Percentiles rank a stretch among this genome's conserved stretches.
Evolutionary conservation across 176 grass and related monocot genomes (phyloP).

Genomic region (Bothriochloa decipiens): DNA sequence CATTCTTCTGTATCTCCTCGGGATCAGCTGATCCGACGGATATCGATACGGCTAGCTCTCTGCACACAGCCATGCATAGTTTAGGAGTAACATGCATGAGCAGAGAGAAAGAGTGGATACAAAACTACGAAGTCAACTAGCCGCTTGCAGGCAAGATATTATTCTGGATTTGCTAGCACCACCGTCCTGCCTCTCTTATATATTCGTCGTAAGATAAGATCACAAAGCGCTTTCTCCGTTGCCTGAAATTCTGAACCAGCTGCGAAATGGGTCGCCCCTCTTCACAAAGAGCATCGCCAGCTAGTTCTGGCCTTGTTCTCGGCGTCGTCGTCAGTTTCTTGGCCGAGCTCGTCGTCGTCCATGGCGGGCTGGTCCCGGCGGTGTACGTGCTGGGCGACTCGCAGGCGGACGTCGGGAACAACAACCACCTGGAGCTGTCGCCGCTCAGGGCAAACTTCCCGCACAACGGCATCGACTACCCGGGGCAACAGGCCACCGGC

Average conservation of each 20-base stretch:
- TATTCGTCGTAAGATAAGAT: too few species aligned
- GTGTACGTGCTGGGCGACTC: conserved; percentile 85
- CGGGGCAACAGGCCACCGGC: conserved; percentile 53
- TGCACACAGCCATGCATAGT: neutral
- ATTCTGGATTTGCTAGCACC: neutral
- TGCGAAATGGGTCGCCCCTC: neutral
- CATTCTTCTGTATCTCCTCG: neutral
- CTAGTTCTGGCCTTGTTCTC: neutral
- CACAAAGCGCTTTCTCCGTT: neutral
- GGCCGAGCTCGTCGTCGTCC: neutral
- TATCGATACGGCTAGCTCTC: neutral
- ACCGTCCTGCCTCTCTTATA: neutral
- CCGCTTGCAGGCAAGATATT: neutral
- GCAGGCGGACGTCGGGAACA: conserved; percentile 72
- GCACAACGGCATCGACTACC: conserved; percentile 74
- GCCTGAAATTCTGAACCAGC: neutral
- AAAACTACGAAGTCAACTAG: neutral
- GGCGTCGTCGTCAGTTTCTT: neutral
- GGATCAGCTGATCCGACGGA: conserved; percentile 1
- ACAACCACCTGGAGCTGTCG: conserved; percentile 52
- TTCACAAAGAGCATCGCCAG: neutral
- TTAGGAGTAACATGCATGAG: neutral
- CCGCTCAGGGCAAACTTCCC: conserved; percentile 60
- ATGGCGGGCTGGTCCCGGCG: conserved; percentile 27
- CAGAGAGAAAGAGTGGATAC: neutral